These are phyloP conservation scores for Chrysoporthe puriensis DNA, from an alignment of 2,329 filamentous ascomycete species.

Conservation along the genomic window DNA sequence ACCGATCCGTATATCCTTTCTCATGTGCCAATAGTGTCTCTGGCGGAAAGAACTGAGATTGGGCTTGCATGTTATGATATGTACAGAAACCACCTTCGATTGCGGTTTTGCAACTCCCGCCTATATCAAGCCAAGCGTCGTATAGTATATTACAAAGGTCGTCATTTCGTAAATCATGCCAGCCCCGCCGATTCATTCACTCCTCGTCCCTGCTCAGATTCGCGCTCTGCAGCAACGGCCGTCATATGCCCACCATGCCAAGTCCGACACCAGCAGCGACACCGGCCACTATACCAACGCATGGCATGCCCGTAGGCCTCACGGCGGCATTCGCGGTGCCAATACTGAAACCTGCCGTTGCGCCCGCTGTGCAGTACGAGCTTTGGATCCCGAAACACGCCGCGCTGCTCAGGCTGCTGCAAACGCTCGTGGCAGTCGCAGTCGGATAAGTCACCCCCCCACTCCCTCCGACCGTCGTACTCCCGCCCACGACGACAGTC, in stretches of 20 bases:
- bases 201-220: background rate
- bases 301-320: constrained; percentile 33
- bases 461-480: constrained; percentile 51
- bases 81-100: background rate
- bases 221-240: background rate
- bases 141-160: background rate
- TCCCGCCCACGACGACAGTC: constrained; percentile 59
- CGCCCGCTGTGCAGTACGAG: constrained; percentile 44
- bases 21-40: background rate
- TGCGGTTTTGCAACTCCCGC: background rate
- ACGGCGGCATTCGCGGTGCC: constrained; percentile 33
- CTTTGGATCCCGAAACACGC: constrained; percentile 53
- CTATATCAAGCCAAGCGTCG: background rate
- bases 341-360: constrained; percentile 35
- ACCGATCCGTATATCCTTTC: no score
- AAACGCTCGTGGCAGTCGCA: constrained; percentile 54
- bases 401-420: constrained; percentile 56
- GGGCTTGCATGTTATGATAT: background rate
- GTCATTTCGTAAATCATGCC: background rate
- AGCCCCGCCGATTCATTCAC: no score
- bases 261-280: constrained; percentile 32
- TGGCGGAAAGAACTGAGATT: background rate
- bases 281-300: constrained; percentile 33
- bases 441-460: constrained; percentile 45
- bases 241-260: constrained; percentile 26